These are phyloP conservation scores for Colletotrichum graminicola DNA, from an alignment of 2,329 filamentous ascomycete species.

Conservation along the genomic window DNA sequence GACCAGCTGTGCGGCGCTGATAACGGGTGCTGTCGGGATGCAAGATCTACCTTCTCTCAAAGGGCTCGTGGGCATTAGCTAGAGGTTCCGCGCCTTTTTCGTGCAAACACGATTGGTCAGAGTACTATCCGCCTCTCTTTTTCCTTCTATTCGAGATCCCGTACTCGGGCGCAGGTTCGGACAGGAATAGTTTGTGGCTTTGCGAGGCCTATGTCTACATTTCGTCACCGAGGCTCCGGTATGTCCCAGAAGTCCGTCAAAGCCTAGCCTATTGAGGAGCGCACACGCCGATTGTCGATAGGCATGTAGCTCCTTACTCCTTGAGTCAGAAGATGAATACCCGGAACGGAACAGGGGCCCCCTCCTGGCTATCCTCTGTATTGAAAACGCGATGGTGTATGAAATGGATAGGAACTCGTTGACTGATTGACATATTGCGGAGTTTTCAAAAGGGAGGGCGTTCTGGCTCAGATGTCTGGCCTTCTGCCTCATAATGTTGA, in stretches of 20 bases:
- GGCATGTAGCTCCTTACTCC: conserved; percentile 6
- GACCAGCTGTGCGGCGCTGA: conserved; percentile 31
- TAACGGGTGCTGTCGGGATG: conserved; percentile 36
- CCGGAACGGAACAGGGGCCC: background rate
- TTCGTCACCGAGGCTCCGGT: background rate
- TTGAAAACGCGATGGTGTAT: background rate
- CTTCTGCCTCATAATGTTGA: background rate
- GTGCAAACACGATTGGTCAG: conserved; percentile 24
- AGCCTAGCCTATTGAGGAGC: background rate
- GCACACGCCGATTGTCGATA: background rate
- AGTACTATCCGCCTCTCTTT: background rate
- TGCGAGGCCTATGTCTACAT: background rate
- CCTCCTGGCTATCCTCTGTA: background rate
- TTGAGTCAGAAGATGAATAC: background rate
- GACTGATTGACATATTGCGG: background rate
- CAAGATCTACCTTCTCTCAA: background rate
- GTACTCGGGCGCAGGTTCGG: background rate
- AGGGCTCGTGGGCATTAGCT: background rate
- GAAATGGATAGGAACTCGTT: background rate
- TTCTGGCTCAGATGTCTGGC: conserved; percentile 4
- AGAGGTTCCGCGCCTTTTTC: conserved; percentile 32
- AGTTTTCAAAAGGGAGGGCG: background rate
- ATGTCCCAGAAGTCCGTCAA: background rate
- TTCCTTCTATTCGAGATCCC: background rate
- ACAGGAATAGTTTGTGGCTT: background rate